Percentiles rank a stretch among this genome's conserved stretches.
Conservation (phyloP, 1,284 basidiomycete genomes). For the Ganoderma boninense region DNA sequence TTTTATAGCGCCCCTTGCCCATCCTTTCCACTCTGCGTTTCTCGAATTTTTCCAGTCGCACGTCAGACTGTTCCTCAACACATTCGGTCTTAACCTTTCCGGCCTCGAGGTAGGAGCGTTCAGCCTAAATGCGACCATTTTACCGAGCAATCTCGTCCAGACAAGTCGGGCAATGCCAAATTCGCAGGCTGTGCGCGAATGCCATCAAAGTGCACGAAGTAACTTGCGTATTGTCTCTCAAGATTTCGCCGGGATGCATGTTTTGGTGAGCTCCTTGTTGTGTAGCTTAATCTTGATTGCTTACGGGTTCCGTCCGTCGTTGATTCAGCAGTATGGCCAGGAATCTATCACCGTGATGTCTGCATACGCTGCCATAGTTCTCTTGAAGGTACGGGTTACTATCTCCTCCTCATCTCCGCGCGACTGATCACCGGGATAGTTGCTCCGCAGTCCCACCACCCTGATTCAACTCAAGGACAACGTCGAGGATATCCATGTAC, state of each 20-base stretch:
- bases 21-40: slow-evolving; percentile 76
- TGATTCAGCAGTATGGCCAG: slow-evolving; percentile 76
- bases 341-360: slow-evolving; percentile 85
- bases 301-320: not conserved
- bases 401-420: not conserved
- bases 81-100: slow-evolving; percentile 75
- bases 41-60: slow-evolving; percentile 78
- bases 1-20: slow-evolving; percentile 57
- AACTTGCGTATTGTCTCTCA: slow-evolving; percentile 73
- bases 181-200: slow-evolving; percentile 72
- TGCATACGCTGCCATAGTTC: slow-evolving; percentile 81
- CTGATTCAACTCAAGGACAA: slow-evolving; percentile 62
- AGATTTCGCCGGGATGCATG: slow-evolving; percentile 76
- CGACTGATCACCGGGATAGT: slow-evolving; percentile 46
- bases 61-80: slow-evolving; percentile 82
- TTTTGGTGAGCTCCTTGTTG: slow-evolving; percentile 62
- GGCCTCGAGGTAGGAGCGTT: slow-evolving; percentile 57
- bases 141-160: slow-evolving; percentile 44
- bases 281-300: not conserved
- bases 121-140: slow-evolving; percentile 14
- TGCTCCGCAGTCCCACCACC: slow-evolving; percentile 68
- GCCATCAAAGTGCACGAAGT: slow-evolving; percentile 75
- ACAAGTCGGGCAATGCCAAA: slow-evolving; percentile 59
- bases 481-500: slow-evolving; percentile 66
- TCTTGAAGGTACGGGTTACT: slow-evolving; percentile 64